Percentiles rank a stretch among this genome's conserved stretches.
Evolutionary conservation across 495 filamentous ascomycete genomes (phyloP).

Genomic region (Hypoxylon rickii): DNA sequence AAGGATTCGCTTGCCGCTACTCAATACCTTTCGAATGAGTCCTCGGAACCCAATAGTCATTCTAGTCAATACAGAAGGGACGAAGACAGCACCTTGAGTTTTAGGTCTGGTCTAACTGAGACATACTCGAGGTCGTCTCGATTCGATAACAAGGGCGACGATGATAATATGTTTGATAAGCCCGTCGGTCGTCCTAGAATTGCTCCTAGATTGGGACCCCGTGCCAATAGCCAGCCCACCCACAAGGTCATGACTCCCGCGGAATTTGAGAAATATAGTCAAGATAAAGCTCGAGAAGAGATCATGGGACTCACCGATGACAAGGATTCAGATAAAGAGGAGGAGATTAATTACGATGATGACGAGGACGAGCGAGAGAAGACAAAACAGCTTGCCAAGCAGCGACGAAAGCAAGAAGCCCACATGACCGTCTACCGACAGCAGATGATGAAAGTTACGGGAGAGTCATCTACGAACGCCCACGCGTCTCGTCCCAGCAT

Average conservation of each 20-base stretch:
- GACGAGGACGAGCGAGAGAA: constrained; percentile 86
- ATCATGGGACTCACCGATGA: constrained; percentile 41
- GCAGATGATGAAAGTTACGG: constrained; percentile 96
- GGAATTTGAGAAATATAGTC: constrained; percentile 82
- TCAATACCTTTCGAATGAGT: constrained; percentile 43
- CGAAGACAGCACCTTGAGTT: constrained; percentile 29
- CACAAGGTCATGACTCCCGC: constrained; percentile 89
- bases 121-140: constrained; percentile 42
- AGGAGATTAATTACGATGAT: constrained; percentile 68
- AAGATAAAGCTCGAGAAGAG: constrained; percentile 70
- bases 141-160: constrained; percentile 43
- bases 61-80: constrained; percentile 43
- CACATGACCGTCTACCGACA: constrained; percentile 90
- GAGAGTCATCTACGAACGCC: constrained; percentile 60
- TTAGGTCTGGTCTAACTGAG: constrained; percentile 29
- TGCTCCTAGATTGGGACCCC: constrained; percentile 47
- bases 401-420: constrained; percentile 87
- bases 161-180: constrained; percentile 55
- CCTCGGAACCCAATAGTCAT: constrained; percentile 1
- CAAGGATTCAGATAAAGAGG: constrained; percentile 57
- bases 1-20: constrained; percentile 63
- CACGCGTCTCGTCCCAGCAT: constrained; percentile 46
- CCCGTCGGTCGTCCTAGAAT: constrained; percentile 60
- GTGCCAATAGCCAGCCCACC: constrained; percentile 45
- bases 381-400: constrained; percentile 69